Base-by-base conservation (phyloP, 768 basidiomycete species). In the Myochromella boudieri region DNA sequence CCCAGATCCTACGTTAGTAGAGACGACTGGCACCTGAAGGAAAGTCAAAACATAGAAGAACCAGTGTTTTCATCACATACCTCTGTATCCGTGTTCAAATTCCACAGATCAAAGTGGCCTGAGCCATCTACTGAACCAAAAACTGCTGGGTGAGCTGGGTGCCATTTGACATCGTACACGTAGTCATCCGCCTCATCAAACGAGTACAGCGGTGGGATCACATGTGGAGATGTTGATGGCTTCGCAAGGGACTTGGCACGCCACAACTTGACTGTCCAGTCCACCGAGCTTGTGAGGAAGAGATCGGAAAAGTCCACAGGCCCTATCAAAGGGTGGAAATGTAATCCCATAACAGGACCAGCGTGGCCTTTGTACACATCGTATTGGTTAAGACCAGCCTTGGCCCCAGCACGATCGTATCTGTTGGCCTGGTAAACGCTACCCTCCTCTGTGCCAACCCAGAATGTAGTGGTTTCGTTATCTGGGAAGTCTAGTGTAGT, bases 231-330 rank as follows among this genome's bases (percentile, higher is more conserved):
- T 28, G 84, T 83, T 6, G 85, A 84, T 6, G 88, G 80, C 66
- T 91, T 91, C 33, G 86, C 74, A 29, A 86, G 68, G 9, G 80
- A 82, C 67, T 84, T 91, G 6, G 91, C 80, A 32, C 93, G 77
- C 97, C 97, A 99, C 2, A 99, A 71, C 67, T 98, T 97, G 59
- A 97, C 89, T 8, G 95, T 98, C 97, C 97, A 99, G 64, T 99
- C 97, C 27, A 91, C 94, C 9, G 90, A 91, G 53, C 85, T 79
- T 12, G 91, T 92, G 51, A 99, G 69, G 76, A 98, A 98, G 50
- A 98, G 68, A 64, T 99, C 97, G 4, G 87, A 90, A 66, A 98
- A 95, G 63, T 98, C 97, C 38, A 99, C 85, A 4, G 88, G 84
- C 1, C 97, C 97, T 4, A 84, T 75, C 14, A 87, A 75, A 0